Evolutionary conservation across 1,284 basidiomycete species (phyloP), one percentile per base, ranked within the genome.

Genomic region (Chalciporus sp.): DNA sequence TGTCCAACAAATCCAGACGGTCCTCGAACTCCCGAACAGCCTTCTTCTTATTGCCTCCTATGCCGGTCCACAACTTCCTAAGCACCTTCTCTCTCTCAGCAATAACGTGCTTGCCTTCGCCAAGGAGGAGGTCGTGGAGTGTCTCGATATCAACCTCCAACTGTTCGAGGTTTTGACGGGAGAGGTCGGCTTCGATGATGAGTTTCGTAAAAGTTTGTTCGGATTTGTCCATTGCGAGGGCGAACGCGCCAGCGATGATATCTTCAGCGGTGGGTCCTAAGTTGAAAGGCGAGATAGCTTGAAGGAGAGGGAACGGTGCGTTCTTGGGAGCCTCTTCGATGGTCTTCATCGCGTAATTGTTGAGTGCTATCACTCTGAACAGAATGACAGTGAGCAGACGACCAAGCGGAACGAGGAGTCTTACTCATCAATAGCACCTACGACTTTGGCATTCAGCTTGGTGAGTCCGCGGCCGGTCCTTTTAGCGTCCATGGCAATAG

Each of bases 341-440:
- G 6, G 79, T 75, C 19, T 75, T 74, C 48, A 88, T 72, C 1
- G 86, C 86, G 61, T 87, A 82, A 53, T 84, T 83, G 59, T 88
- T 90, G 46, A 87, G 74, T 0, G 86, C 85, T 69, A 88, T 76
- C 59, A 90, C 81, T 43, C 87, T 90, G 10, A 23, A 23, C 14
- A n/a, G 14, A 16, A 40, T 26, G 20, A 59, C 39, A 47, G 42
- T 59, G 8, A 57, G 46, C 8, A 12, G 1, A 35, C 42, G 9
- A 11, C 23, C n/a, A 3, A 50, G 4, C 17, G 26, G 8, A 16
- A 37, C 2, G n/a, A 33, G 42, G 23, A n/a, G 33, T 72, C 82
- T 63, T 55, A 87, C 87, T 74, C 80, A 60, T 90, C 88, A 2
- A 90, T 83, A 0, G 87, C 81, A 31, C 87, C 85, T 42, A 79